Percentiles rank a stretch among this genome's conserved stretches.
phyloP scores from a whole-genome alignment of 345 rosid genomes.

The Orychophragmus violaceus region DNA sequence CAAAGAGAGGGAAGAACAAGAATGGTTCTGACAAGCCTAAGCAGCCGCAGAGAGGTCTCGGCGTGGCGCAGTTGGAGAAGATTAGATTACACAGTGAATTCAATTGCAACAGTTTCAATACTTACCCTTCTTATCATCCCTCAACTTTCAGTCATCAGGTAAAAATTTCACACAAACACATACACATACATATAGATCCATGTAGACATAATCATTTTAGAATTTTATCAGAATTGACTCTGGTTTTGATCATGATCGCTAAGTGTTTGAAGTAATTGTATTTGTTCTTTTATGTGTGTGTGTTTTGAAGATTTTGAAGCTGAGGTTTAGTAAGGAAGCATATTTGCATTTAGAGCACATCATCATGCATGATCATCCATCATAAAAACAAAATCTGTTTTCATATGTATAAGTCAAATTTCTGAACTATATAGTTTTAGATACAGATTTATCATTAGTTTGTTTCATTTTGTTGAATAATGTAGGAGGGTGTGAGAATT shows the following conservation, averaged over 20 bases:
- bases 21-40: slow-evolving; percentile 62
- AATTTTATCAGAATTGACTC: neutral
- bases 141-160: slow-evolving; percentile 65
- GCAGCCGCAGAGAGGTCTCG: slow-evolving; percentile 96
- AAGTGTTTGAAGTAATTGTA: neutral
- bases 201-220: neutral
- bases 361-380: neutral
- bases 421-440: neutral
- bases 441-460: neutral
- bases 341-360: neutral
- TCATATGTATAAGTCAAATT: neutral
- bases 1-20: slow-evolving; percentile 78
- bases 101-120: slow-evolving; percentile 25
- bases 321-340: neutral
- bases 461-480: slow-evolving; percentile 1
- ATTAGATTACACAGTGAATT: slow-evolving; percentile 65
- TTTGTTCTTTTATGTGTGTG: neutral
- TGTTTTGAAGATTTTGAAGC: neutral
- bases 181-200: neutral
- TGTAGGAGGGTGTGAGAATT: slow-evolving; percentile 71
- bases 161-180: neutral
- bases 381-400: neutral
- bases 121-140: slow-evolving; percentile 44
- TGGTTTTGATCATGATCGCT: neutral
- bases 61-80: slow-evolving; percentile 93